phyloP scores from a whole-genome alignment of 2,329 filamentous ascomycete species.

The Ceratocystis eucalypticola region DNA sequence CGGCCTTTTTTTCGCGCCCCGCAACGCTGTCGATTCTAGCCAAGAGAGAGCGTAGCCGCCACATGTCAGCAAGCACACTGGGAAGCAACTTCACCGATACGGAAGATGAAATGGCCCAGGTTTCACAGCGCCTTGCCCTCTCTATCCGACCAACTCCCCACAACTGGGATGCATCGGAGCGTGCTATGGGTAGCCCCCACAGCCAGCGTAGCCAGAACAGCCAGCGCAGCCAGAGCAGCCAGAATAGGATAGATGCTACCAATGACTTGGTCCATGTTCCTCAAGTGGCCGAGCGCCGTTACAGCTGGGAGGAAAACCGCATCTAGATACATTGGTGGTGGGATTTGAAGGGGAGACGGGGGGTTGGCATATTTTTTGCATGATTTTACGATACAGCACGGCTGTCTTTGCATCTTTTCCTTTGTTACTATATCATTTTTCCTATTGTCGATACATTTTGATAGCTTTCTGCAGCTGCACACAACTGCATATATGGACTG shows the following conservation, averaged over 20 bases:
- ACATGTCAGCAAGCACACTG: conserved; percentile 30
- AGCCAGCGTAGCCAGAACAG: conserved; percentile 32
- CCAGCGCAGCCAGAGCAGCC: conserved; percentile 30
- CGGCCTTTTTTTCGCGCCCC: background rate
- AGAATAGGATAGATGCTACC: conserved; percentile 32
- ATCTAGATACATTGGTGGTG: background rate
- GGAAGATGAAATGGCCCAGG: conserved; percentile 26
- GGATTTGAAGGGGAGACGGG: background rate
- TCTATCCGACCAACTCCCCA: conserved; percentile 22
- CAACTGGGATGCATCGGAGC: background rate
- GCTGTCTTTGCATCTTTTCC: conserved; percentile 9
- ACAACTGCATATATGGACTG: background rate
- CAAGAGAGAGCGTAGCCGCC: conserved; percentile 3
- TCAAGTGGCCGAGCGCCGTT: conserved; percentile 36
- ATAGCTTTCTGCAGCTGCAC: background rate
- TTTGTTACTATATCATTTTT: conserved; percentile 15
- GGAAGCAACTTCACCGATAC: conserved; percentile 39
- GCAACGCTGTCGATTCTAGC: background rate
- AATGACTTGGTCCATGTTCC: conserved; percentile 38
- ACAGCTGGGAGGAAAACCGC: conserved; percentile 36
- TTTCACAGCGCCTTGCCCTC: background rate
- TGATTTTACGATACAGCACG: conserved; percentile 10
- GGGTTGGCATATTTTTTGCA: background rate
- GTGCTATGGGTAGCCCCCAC: conserved; percentile 7
- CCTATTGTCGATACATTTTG: conserved; percentile 12